phyloP scores from a whole-genome alignment of 768 basidiomycete species.

The Paxillus rubicundulus region DNA sequence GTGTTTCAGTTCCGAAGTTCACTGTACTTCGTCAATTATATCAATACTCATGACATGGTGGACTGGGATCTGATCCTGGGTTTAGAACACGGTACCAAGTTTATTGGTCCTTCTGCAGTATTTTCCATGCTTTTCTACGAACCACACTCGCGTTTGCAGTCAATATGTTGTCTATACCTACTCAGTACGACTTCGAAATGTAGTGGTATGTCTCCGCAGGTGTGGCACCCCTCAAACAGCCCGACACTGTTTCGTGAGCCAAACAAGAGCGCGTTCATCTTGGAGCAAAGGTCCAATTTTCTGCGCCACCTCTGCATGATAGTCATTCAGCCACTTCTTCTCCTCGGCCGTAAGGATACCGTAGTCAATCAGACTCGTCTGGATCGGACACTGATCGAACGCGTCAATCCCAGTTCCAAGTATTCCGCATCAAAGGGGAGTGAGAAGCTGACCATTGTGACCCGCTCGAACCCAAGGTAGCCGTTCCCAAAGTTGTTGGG shows the following conservation, averaged over 20 bases:
- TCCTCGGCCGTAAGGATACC: conserved; percentile 65
- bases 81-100: too few species aligned
- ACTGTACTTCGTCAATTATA: too few species aligned
- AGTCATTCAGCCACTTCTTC: conserved; percentile 76
- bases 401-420: background rate
- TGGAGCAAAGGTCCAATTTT: conserved; percentile 62
- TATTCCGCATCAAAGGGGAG: too few species aligned
- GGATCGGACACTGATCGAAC: conserved; percentile 66
- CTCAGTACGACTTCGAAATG: too few species aligned
- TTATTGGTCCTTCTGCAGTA: too few species aligned
- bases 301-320: conserved; percentile 72
- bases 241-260: conserved; percentile 21
- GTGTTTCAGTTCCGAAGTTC: too few species aligned
- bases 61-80: too few species aligned
- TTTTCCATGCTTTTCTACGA: too few species aligned
- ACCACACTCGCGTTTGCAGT: too few species aligned
- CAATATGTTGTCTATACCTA: too few species aligned
- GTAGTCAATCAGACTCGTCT: conserved; percentile 74
- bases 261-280: conserved; percentile 21
- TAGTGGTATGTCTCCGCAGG: too few species aligned
- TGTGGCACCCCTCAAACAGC: background rate
- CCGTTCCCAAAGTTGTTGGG: conserved; percentile 80
- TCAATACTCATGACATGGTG: too few species aligned
- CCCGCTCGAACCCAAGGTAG: conserved; percentile 79
- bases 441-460: conserved; percentile 71